Evolutionary conservation across 257 asterid species (phyloP).

Genomic region (Echium plantagineum): DNA sequence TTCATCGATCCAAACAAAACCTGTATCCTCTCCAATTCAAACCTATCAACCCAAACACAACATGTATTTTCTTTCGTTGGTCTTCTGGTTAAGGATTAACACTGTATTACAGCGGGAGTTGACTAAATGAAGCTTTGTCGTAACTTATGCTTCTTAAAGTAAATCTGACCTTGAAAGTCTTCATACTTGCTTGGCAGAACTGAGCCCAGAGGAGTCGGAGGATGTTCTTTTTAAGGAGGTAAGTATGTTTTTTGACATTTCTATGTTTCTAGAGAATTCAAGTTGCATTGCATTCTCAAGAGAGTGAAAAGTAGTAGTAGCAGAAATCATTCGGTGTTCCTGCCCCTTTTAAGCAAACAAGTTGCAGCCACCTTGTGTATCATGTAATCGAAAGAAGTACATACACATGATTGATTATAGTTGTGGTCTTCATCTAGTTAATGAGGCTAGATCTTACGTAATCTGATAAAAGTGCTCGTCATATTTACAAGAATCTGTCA

Average conservation of each 20-base stretch:
- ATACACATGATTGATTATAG: not conserved
- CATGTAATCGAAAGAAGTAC: not conserved
- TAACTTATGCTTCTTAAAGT: no score
- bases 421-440: not conserved
- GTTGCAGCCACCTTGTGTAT: not conserved
- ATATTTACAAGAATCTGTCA: not conserved
- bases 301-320: no score
- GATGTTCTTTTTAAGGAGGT: constrained; percentile 99
- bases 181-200: constrained; percentile 40
- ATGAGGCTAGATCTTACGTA: not conserved
- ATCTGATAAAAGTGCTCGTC: not conserved
- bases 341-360: not conserved
- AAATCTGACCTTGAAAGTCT: not conserved
- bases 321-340: not conserved
- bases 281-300: not conserved
- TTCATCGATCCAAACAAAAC: no score
- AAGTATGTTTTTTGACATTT: constrained; percentile 10
- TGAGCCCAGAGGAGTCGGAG: constrained; percentile 93
- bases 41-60: not conserved
- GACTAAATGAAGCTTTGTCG: no score
- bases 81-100: not conserved
- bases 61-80: not conserved
- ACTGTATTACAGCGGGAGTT: not conserved
- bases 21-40: no score
- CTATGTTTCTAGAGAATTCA: not conserved